A percentile compares a stretch with the other conserved stretches of the same genome.
Conservation (phyloP, 1,284 basidiomycete genomes). For the Sutorius eximius region DNA sequence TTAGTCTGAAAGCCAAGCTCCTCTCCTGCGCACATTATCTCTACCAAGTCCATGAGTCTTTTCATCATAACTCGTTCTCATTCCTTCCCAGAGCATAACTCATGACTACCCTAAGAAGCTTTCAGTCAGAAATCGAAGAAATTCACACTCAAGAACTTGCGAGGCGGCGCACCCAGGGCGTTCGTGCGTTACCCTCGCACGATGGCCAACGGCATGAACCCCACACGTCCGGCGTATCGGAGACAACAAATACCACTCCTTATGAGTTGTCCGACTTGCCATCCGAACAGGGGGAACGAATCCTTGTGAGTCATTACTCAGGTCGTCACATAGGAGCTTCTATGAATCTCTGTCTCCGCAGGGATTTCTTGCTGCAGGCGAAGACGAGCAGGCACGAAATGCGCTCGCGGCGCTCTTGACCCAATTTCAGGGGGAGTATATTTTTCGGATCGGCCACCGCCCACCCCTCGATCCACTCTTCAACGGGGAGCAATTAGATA, state of each 20-base stretch:
- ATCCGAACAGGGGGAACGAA: constrained; percentile 54
- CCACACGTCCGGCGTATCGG: neutral
- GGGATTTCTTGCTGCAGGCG: constrained; percentile 45
- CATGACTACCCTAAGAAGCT: constrained; percentile 67
- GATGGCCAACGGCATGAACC: constrained; percentile 29
- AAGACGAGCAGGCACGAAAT: constrained; percentile 59
- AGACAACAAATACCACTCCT: neutral
- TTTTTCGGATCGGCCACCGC: constrained; percentile 66
- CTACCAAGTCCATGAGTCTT: constrained; percentile 17
- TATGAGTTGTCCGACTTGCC: constrained; percentile 21
- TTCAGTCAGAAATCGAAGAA: constrained; percentile 75
- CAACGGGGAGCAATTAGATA: constrained; percentile 45
- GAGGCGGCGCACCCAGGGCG: constrained; percentile 48
- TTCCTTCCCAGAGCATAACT: neutral
- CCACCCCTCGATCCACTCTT: constrained; percentile 58
- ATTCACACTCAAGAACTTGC: constrained; percentile 63
- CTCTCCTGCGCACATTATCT: constrained; percentile 1
- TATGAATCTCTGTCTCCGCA: constrained; percentile 27
- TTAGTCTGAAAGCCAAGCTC: constrained; percentile 1
- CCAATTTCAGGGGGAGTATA: constrained; percentile 63
- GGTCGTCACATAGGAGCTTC: neutral
- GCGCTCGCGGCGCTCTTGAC: constrained; percentile 66
- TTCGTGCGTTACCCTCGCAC: constrained; percentile 21
- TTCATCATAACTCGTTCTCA: neutral
- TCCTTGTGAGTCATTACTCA: constrained; percentile 50